Evolutionary conservation across 148 eudicot genomes (phyloP), one percentile per base, ranked within the genome.

Genomic region (Amaranthus hypochondriacus): DNA sequence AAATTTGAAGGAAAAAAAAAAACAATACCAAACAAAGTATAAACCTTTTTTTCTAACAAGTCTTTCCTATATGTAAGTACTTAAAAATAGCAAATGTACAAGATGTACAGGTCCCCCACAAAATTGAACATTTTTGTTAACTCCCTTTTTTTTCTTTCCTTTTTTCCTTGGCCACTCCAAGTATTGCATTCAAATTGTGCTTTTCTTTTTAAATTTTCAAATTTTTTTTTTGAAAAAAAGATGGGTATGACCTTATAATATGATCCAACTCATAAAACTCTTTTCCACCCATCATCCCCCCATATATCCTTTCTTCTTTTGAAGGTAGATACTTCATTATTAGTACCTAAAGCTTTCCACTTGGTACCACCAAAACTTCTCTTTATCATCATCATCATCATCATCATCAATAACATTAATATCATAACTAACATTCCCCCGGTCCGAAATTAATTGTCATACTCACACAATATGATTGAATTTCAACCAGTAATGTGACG

Each of bases 341-440:
- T 65, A 66, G 73, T 62, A 73, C 81, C 81, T 61, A 73, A 73
- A 47, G 43, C 58, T 47, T 48, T 21, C 15, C 10, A 4, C 13
- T 68, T 62, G 68, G 69, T 70, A 77, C 75, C 77, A 52, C 70
- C 78, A 83, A 79, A 85, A 68, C 58, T 65, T 64, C 62, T 65
- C 63, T 48, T 46, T 76, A 47, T 79, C 48, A 57, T 71, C 71
- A 51, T 75, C 69, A 64, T 80, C 74, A 66, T 15, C 68, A 68
- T 48, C 65, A 71, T 72, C 64, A 56, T 59, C 68, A 77, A 61
- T 77, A 15, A 71, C 39, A 28, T 28, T 28, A 28, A 28, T 28
- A 28, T 28, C 39, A 28, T 28, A 28, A 2, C 39, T 28, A 28
- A 28, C 39, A 28, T 28, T 28, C 39, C 39, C 39, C 2, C 39